Evolutionary conservation across 805 yeast genomes (phyloP), one percentile per base, ranked within the genome.

Genomic region (Metschnikowia amazonensis): DNA sequence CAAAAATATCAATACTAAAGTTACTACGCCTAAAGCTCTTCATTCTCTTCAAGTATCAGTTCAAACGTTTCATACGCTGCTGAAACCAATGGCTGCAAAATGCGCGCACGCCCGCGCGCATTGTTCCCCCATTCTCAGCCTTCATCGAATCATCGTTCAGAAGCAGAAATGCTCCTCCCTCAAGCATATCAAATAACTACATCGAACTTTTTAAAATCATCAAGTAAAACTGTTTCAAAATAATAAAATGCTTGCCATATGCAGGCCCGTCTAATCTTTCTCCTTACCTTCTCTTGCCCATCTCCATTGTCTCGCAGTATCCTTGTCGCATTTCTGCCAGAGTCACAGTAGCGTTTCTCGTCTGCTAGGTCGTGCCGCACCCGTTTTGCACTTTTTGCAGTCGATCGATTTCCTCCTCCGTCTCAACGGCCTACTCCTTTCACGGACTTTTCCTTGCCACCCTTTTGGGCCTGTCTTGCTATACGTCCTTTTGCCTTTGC

Each of bases 351-450:
- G 7, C 29, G 23, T 34, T 34, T 34, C 28, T 35, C 38, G 38
- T 35, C 29, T 35, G 29, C 36, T 21, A 5, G 35, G 42, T 39
- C 42, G 42, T 39, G 42, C 23, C 42, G 35, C 32, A 33, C 52
- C 25, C 46, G 39, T 27, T 28, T 32, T 37, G 45, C 51, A 42
- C 50, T 43, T 50, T 52, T 52, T 52, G 56, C 56, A 52, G 55
- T 52, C 56, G 53, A 31, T 48, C 25, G 33, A 16, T 20, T 13
- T 37, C 33, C 41, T 37, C 41, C 17, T 13, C 31, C 29, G 14
- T 14, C 33, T 18, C 32, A 27, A 17, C 41, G 9, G 21, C 3
- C 41, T 28, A 20, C 40, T 18, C 10, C 28, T 13, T 17, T 14
- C 13, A 16, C 35, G 6, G 24, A 5, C 24, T 21, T 18, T 18